Evolutionary conservation across 352 stramenopile genomes (phyloP), one percentile per base, ranked within the genome.

Genomic region (Pythium grandisporangium): DNA sequence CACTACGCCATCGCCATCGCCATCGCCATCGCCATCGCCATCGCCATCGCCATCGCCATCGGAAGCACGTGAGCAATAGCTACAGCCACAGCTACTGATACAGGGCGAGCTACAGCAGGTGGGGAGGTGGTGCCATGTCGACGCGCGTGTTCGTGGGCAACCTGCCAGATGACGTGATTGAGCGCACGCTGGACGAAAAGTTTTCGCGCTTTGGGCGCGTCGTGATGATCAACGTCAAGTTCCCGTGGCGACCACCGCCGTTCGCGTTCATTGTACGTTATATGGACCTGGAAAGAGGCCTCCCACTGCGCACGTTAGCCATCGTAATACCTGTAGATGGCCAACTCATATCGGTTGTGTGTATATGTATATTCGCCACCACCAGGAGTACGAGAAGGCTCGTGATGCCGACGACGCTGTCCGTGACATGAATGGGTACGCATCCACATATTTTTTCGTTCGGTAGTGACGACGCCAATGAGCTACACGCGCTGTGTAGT

Each of bases 201-300:
- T 85, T 90, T 37, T 51, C 62, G 45, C 57, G 56, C 45, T 82
- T 66, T 30, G 74, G 71, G 13, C 60, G 60, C 36, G 55, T 80
- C 30, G 22, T 39, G 4, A 71, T 55, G 11, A 40, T 79, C 8
- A 45, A 60, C 27, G 58, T 82, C 44, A 87, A 84, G 59, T 73
- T 78, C 30, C 63, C 71, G 11, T 35, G 51, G 48, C 66, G 68
- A 6, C 50, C 63, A 5, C 51, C 55, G 37, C 54, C 66, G 6
- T 74, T 84, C 40, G 70, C 67, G 19, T 77, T 85, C 53, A 64
- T 84, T 46, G 77, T 89, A 44, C 36, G 66, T 58, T 13, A 10
- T 39, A 17, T 30, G 20, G n/a, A n/a, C n/a, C n/a, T n/a, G n/a
- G n/a, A n/a, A n/a, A n/a, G n/a, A n/a, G n/a, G n/a, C n/a, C n/a